phyloP scores from a whole-genome alignment of 305 asterid species.

The Fraxinus sp. region DNA sequence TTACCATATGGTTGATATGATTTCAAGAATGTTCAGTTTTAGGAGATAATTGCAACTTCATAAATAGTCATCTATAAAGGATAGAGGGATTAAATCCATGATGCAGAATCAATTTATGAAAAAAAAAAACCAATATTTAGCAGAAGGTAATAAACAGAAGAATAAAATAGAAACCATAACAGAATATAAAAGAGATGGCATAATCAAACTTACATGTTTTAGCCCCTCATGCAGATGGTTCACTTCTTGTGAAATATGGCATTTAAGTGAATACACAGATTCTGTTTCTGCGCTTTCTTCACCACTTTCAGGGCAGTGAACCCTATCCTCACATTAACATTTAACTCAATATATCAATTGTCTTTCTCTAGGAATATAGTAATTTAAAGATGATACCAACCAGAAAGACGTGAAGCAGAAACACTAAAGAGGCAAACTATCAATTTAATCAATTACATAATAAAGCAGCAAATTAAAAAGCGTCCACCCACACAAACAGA shows the following conservation, averaged over 20 bases:
- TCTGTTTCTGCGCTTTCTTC: conserved; percentile 91
- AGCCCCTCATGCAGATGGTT: conserved; percentile 97
- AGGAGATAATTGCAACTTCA: conserved; percentile 2
- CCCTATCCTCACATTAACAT: conserved; percentile 49
- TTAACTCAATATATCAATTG: not conserved
- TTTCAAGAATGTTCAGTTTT: not conserved
- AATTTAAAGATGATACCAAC: not conserved
- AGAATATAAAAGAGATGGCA: conserved; percentile 11
- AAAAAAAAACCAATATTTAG: not conserved
- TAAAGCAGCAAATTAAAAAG: not conserved
- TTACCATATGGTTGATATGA: not conserved
- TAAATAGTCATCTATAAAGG: conserved; percentile 8
- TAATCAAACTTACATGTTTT: conserved; percentile 63
- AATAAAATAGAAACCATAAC: conserved; percentile 4
- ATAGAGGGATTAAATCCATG: conserved; percentile 13
- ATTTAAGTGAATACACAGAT: conserved; percentile 85
- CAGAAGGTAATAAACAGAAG: conserved; percentile 1
- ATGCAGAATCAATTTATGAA: conserved; percentile 18
- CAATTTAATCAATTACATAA: not conserved
- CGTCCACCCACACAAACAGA: not conserved
- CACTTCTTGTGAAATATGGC: conserved; percentile 98
- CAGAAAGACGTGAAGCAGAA: not conserved
- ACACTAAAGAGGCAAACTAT: not conserved
- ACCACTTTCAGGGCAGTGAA: conserved; percentile 97
- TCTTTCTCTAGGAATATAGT: not conserved